phyloP scores from a whole-genome alignment of 2,329 filamentous ascomycete genomes.

The Fusarium foetens region DNA sequence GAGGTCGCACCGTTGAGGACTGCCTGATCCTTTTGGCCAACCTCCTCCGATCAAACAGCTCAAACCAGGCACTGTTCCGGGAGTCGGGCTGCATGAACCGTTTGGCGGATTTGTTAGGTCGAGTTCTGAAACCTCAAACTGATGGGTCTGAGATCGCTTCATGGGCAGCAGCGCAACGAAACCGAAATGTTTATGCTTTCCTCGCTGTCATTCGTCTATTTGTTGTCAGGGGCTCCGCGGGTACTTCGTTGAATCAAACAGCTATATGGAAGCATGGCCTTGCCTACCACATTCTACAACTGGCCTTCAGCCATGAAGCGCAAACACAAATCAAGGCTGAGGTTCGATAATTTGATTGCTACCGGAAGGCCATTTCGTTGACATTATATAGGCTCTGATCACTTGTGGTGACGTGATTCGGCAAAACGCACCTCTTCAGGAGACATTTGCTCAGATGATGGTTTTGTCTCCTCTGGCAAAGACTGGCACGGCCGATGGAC shows the following conservation, averaged over 20 bases:
- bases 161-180: conserved; percentile 81
- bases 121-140: conserved; percentile 63
- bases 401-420: conserved; percentile 91
- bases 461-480: conserved; percentile 70
- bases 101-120: conserved; percentile 74
- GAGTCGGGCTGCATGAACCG: conserved; percentile 86
- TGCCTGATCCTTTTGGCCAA: conserved; percentile 92
- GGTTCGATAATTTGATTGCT: conserved; percentile 54
- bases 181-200: conserved; percentile 92
- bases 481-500: conserved; percentile 50
- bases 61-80: conserved; percentile 93
- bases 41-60: conserved; percentile 83
- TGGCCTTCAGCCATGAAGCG: conserved; percentile 80
- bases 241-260: conserved; percentile 83
- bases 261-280: conserved; percentile 87
- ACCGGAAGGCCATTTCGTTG: conserved; percentile 10
- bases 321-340: conserved; percentile 84
- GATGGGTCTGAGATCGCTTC: conserved; percentile 69
- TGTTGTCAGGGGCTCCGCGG: conserved; percentile 80
- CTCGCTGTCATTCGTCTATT: conserved; percentile 89
- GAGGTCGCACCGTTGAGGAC: conserved; percentile 89
- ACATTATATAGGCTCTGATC: conserved; percentile 71
- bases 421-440: conserved; percentile 82
- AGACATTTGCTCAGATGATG: conserved; percentile 87
- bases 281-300: conserved; percentile 79